Conservation (phyloP, 1,284 basidiomycete species). For the Apiotrichum laibachii region DNA sequence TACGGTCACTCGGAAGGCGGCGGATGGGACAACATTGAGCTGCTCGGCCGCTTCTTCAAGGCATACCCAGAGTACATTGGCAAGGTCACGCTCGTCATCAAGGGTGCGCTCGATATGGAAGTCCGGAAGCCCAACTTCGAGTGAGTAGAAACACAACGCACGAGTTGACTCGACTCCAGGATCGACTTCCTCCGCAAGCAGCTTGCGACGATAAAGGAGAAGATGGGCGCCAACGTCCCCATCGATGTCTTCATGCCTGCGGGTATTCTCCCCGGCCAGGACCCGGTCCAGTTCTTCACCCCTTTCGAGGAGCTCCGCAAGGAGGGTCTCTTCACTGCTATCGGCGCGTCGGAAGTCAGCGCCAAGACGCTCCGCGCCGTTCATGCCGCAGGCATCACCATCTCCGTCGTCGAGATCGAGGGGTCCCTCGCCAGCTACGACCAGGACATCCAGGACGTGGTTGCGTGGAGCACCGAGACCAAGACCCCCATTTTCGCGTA, state of each 20-base stretch:
- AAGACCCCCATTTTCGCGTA: conserved; percentile 60
- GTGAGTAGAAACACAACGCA: conserved; percentile 10
- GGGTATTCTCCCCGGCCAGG: background rate
- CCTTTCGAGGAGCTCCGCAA: conserved; percentile 20
- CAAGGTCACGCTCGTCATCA: conserved; percentile 55
- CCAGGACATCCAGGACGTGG: conserved; percentile 50
- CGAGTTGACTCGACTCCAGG: too few species aligned
- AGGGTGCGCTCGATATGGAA: conserved; percentile 44
- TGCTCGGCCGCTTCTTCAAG: conserved; percentile 44
- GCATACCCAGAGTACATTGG: conserved; percentile 58
- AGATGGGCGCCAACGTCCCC: conserved; percentile 50
- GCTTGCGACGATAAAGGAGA: conserved; percentile 48
- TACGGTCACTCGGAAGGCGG: conserved; percentile 29
- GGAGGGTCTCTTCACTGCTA: conserved; percentile 30
- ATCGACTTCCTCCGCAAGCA: conserved; percentile 45
- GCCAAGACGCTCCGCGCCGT: conserved; percentile 1
- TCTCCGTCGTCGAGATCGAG: conserved; percentile 58
- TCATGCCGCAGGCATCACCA: conserved; percentile 10
- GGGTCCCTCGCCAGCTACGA: conserved; percentile 57
- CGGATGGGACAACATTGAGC: conserved; percentile 32
- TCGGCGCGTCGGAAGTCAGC: conserved; percentile 31
- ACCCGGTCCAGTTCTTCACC: background rate
- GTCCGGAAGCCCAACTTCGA: conserved; percentile 1
- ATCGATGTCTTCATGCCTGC: conserved; percentile 53
- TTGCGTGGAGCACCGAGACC: conserved; percentile 53